Conservation (phyloP, 306 rosid genomes). For the Abrus precatorius region DNA sequence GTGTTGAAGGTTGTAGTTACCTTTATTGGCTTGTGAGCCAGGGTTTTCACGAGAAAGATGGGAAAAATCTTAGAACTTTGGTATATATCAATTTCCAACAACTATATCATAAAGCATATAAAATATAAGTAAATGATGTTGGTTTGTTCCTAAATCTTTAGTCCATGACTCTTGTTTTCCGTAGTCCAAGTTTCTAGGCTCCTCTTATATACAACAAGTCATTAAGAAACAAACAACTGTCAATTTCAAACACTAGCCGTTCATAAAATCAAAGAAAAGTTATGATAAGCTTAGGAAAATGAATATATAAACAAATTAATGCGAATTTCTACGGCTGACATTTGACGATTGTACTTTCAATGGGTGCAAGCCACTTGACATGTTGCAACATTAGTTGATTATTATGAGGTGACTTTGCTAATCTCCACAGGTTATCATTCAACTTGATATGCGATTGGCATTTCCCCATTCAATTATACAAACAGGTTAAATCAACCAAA, state of each 20-base stretch:
- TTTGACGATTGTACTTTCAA: constrained; percentile 7
- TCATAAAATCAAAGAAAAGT: constrained; percentile 27
- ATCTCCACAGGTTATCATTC: constrained; percentile 42
- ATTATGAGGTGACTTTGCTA: constrained; percentile 14
- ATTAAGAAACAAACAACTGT: constrained; percentile 49
- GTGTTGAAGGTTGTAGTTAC: constrained; percentile 47
- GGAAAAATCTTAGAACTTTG: constrained; percentile 43
- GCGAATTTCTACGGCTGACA: constrained; percentile 48
- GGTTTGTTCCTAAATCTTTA: constrained; percentile 5
- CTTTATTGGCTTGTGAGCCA: constrained; percentile 66
- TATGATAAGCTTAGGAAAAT: neutral
- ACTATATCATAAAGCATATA: neutral
- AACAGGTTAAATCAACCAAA: neutral
- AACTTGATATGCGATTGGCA: neutral
- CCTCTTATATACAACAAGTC: constrained; percentile 32
- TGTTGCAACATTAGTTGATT: constrained; percentile 23
- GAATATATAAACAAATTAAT: neutral
- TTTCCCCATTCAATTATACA: constrained; percentile 28
- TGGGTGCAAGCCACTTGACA: constrained; percentile 48
- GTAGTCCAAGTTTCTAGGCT: constrained; percentile 52
- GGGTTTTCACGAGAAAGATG: constrained; percentile 65
- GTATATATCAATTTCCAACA: constrained; percentile 38
- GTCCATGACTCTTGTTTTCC: constrained; percentile 17
- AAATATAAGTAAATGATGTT: constrained; percentile 20
- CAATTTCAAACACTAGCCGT: constrained; percentile 31